Conservation (phyloP, 176 grass and related monocot genomes). For the Oryza glumipatula region DNA sequence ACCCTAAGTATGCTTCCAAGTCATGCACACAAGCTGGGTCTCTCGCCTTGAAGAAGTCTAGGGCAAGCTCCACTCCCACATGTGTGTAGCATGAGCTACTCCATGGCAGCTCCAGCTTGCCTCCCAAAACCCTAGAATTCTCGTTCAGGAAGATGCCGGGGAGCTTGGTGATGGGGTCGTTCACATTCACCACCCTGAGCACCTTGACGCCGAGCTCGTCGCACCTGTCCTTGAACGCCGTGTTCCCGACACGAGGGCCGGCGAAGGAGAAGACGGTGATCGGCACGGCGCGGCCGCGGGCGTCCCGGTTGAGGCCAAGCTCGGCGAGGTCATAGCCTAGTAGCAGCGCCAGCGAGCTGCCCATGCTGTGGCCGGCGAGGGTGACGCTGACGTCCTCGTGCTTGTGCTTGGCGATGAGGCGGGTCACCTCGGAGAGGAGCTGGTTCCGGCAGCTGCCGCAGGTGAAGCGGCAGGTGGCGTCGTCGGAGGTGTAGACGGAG, state of each 20-base stretch:
- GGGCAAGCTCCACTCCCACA: slow-evolving; percentile 67
- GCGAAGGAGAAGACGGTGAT: slow-evolving; percentile 81
- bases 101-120: slow-evolving; percentile 59
- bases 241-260: slow-evolving; percentile 70
- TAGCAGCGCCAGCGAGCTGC: slow-evolving; percentile 77
- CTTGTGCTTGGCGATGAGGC: slow-evolving; percentile 47
- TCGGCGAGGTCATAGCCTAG: slow-evolving; percentile 76
- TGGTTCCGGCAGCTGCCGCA: slow-evolving; percentile 71
- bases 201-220: slow-evolving; percentile 79
- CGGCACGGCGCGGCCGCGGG: slow-evolving; percentile 22
- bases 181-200: slow-evolving; percentile 67
- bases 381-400: slow-evolving; percentile 74
- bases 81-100: slow-evolving; percentile 70
- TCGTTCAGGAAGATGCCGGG: slow-evolving; percentile 76
- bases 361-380: slow-evolving; percentile 80
- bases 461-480: slow-evolving; percentile 52
- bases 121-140: slow-evolving; percentile 47
- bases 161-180: slow-evolving; percentile 73
- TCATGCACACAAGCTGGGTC: slow-evolving; percentile 80
- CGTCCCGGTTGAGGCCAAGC: slow-evolving; percentile 54
- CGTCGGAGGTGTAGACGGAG: slow-evolving; percentile 71
- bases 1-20: slow-evolving; percentile 65
- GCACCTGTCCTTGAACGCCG: slow-evolving; percentile 70
- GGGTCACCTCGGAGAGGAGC: slow-evolving; percentile 63
- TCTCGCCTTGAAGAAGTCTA: slow-evolving; percentile 73